Evolutionary conservation across 1,139 yeast species (phyloP), one percentile per base, ranked within the genome.

Genomic region (Sugiyamaella xylanicola): DNA sequence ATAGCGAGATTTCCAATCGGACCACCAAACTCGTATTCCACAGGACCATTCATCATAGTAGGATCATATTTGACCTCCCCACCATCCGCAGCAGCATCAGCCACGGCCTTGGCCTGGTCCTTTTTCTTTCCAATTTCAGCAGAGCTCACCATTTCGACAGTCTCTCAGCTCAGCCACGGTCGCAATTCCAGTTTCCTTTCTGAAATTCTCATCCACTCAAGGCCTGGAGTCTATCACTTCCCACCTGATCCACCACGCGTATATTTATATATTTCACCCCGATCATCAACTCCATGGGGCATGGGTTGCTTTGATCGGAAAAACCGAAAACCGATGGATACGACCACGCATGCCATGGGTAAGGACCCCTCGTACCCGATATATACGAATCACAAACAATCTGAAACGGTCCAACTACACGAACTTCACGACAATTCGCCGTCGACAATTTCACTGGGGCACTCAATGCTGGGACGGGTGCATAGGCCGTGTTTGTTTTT

Each of bases 1-100:
- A 93, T 92, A n/a, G 93, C 91, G 17, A 85, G 58, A 44, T 90
- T 97, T 54, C 99, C 99, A n/a, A 78, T 70, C 20, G 96, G 87
- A 0, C 98, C 99, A 53, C 99, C 99, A 68, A 93, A 93, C 66
- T 93, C 99, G 74, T 83, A 89, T 48, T 56, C 65, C 21, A 62
- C 55, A 36, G 61, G 59, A 7, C 63, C 65, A 9, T 50, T 29
- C 17, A 51, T 54, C 48, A 58, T 48, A 32, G 66, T 60, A 7
- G 67, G 65, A 49, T 64, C 67, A 25, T 48, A 51, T 43, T 48
- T 42, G 40, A 21, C 32, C 21, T 32, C 41, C 15, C 13, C 13
- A n/a, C 37, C 37, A 8, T 8, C 37, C 4, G 15, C 25, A 21
- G 45, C 15, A 13, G n/a, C 45, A 13, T 5, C 45, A 16, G 21